Evolutionary conservation across 2,329 filamentous ascomycete genomes (phyloP).

Genomic region (Taxawa tesnikishii): DNA sequence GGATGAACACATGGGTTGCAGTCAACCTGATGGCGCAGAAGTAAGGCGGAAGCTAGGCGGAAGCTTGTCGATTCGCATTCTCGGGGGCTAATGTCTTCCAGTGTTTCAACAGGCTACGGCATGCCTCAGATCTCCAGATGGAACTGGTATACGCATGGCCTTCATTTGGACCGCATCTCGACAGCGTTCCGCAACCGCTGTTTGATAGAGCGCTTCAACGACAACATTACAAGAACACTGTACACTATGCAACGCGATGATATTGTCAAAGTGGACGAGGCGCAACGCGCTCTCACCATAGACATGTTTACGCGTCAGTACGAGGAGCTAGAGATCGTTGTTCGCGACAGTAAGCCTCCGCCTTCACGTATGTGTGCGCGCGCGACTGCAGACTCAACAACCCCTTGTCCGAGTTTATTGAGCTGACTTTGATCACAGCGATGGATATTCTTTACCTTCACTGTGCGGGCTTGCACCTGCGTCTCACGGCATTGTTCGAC

Average conservation of each 20-base stretch:
- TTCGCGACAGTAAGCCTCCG: slow-evolving; percentile 14
- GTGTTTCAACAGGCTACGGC: slow-evolving; percentile 71
- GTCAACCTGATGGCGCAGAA: slow-evolving; percentile 74
- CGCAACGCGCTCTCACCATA: slow-evolving; percentile 21
- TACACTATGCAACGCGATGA: slow-evolving; percentile 67
- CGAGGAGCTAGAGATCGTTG: slow-evolving; percentile 22
- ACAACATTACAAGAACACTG: slow-evolving; percentile 68
- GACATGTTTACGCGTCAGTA: slow-evolving; percentile 24
- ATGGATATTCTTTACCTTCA: slow-evolving; percentile 51
- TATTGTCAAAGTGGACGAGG: slow-evolving; percentile 36
- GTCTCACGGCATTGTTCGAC: slow-evolving; percentile 71
- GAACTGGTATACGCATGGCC: slow-evolving; percentile 57
- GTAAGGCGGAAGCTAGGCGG: slow-evolving; percentile 31
- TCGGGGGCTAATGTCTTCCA: slow-evolving; percentile 22
- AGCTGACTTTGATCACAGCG: slow-evolving; percentile 34
- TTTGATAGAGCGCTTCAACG: slow-evolving; percentile 61
- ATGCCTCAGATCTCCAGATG: slow-evolving; percentile 48
- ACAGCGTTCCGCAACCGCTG: slow-evolving; percentile 54
- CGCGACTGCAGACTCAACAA: slow-evolving; percentile 11
- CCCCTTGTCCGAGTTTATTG: neutral
- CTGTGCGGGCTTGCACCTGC: slow-evolving; percentile 62
- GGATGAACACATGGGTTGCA: slow-evolving; percentile 70
- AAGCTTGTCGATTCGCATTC: too few species aligned
- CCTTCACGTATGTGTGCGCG: slow-evolving; percentile 11
- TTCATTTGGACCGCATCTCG: slow-evolving; percentile 54